A percentile compares a stretch with the other conserved stretches of the same genome.
Evolutionary conservation across 2,329 filamentous ascomycete species (phyloP).

Genomic region (Penicillium polonicum): DNA sequence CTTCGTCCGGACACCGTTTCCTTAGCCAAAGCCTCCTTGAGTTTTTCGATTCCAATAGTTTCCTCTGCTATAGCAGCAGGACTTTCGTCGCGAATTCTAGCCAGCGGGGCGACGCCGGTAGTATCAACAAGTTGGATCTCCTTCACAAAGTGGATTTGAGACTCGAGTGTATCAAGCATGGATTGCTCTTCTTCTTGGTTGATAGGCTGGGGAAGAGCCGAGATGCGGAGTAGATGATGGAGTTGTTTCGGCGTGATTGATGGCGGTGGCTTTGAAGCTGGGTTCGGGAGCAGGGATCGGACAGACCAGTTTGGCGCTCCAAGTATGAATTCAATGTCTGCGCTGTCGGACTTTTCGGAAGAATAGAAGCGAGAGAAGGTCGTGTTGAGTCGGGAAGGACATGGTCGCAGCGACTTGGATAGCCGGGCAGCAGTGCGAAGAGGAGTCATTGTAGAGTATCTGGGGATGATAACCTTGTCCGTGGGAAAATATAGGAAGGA

Average conservation of each 20-base stretch:
- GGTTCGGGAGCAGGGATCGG: constrained; percentile 63
- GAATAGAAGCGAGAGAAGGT: constrained; percentile 23
- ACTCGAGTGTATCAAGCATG: constrained; percentile 72
- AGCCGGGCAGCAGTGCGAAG: constrained; percentile 21
- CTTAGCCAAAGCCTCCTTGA: constrained; percentile 40
- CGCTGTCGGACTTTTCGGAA: constrained; percentile 19
- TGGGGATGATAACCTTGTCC: not conserved
- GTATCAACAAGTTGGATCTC: constrained; percentile 80
- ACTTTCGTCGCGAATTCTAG: constrained; percentile 74
- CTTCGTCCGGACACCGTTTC: constrained; percentile 44
- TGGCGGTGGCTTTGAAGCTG: constrained; percentile 29
- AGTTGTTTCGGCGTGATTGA: constrained; percentile 66
- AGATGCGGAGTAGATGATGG: constrained; percentile 81
- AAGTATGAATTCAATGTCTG: constrained; percentile 52
- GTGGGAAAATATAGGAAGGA: not conserved
- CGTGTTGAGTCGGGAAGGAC: constrained; percentile 4
- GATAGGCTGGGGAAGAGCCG: constrained; percentile 74
- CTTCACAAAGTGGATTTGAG: constrained; percentile 88
- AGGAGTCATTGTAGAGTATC: constrained; percentile 10
- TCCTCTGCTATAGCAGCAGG: constrained; percentile 39
- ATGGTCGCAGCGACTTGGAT: constrained; percentile 8
- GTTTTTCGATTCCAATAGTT: constrained; percentile 39
- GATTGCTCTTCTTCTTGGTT: constrained; percentile 61
- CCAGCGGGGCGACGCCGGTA: constrained; percentile 67
- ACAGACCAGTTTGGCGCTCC: constrained; percentile 81